These are phyloP conservation scores for Tulasnella sp. DNA, from an alignment of 768 basidiomycete genomes.

Conservation along the genomic window DNA sequence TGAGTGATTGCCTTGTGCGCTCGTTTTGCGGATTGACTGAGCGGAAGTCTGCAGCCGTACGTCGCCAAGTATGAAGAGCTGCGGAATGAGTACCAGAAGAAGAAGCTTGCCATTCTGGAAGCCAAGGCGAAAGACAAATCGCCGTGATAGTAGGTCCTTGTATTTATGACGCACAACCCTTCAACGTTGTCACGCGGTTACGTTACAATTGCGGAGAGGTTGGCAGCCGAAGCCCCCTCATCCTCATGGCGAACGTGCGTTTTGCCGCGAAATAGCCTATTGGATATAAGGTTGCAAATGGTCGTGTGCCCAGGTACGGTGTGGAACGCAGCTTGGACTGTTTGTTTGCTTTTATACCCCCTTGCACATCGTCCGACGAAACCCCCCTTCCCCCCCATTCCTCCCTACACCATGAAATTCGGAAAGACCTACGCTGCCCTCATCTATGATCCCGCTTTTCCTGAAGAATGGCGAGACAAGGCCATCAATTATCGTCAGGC, in stretches of 20 bases:
- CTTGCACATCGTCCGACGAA: neutral
- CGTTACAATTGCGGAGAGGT: too few relatives aligned
- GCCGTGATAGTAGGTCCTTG: too few relatives aligned
- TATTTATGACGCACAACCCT: too few relatives aligned
- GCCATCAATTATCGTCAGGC: conserved; percentile 80
- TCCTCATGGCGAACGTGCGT: too few relatives aligned
- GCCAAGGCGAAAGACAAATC: neutral
- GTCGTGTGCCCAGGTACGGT: too few relatives aligned
- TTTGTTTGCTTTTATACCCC: too few relatives aligned
- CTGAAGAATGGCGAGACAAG: conserved; percentile 61
- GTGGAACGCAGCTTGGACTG: too few relatives aligned
- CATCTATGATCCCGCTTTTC: conserved; percentile 38
- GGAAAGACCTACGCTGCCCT: conserved; percentile 30
- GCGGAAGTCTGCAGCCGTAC: neutral
- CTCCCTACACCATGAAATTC: conserved; percentile 27
- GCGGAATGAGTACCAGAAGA: neutral
- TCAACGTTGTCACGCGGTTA: too few relatives aligned
- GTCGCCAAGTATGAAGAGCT: conserved; percentile 4
- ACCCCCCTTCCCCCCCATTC: neutral
- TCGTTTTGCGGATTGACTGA: neutral
- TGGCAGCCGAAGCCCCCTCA: too few relatives aligned
- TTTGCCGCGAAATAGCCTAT: too few relatives aligned
- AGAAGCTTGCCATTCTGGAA: neutral
- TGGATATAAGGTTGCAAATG: too few relatives aligned
- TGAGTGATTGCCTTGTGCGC: neutral